phyloP scores from a whole-genome alignment of 2,329 filamentous ascomycete genomes.

The Neophaeococcomyces mojaviensis region DNA sequence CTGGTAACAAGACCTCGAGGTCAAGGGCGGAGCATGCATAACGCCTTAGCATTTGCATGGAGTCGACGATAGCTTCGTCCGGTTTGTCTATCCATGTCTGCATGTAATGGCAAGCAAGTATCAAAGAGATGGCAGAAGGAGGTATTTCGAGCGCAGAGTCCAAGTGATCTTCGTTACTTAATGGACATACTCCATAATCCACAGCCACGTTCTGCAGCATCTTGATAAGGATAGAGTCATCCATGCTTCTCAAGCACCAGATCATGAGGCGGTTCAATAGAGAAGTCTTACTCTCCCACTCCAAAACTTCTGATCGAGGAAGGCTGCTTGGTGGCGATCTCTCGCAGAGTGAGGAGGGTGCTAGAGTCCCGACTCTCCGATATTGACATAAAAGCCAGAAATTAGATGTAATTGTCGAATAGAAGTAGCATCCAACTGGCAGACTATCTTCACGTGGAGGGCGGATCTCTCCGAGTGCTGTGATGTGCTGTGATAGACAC shows the following conservation, averaged over 20 bases:
- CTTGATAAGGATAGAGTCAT: not conserved
- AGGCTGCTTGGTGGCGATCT: not conserved
- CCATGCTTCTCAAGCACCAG: not conserved
- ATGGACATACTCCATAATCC: not conserved
- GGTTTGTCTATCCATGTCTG: not conserved
- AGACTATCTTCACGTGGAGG: too few species aligned
- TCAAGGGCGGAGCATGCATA: not conserved
- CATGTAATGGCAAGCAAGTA: constrained; percentile 1
- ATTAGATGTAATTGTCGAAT: too few species aligned
- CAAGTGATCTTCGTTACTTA: not conserved
- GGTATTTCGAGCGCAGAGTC: not conserved
- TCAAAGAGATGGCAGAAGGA: not conserved
- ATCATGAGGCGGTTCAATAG: not conserved
- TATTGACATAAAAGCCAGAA: too few species aligned
- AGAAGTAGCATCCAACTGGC: too few species aligned
- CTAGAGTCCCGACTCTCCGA: not conserved
- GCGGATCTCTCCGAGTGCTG: too few species aligned
- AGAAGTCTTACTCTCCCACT: not conserved
- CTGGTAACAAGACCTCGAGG: constrained; percentile 2
- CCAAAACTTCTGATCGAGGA: not conserved
- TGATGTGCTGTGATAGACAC: too few species aligned
- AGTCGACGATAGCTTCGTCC: not conserved
- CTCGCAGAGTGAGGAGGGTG: not conserved
- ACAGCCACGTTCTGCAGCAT: not conserved
- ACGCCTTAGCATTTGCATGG: not conserved